These are phyloP conservation scores for Gaeumannomyces tritici DNA, from an alignment of 2,329 filamentous ascomycete genomes.

Conservation along the genomic window DNA sequence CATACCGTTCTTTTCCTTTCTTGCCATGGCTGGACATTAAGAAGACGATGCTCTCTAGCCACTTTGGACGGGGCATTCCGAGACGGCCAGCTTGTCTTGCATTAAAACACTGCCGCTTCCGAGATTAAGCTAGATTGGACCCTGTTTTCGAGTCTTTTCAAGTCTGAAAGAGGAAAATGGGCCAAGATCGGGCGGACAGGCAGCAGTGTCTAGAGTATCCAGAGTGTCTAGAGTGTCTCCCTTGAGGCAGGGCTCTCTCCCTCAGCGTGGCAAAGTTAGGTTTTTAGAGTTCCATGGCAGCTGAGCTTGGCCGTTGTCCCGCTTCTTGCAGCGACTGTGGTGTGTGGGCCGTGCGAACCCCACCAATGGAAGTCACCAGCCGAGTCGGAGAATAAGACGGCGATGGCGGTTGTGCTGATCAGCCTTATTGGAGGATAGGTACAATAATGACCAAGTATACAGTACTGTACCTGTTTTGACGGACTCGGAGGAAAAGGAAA, in stretches of 20 bases:
- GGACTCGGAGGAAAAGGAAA: too few species aligned
- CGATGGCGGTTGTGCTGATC: background rate
- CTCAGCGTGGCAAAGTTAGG: background rate
- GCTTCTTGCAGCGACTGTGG: background rate
- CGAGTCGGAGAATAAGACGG: background rate
- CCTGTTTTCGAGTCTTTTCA: background rate
- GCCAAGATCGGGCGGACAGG: background rate
- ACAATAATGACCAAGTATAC: too few species aligned
- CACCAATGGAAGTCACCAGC: background rate
- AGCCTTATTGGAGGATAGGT: too few species aligned
- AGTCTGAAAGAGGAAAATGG: background rate
- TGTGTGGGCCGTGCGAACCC: background rate
- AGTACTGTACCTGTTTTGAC: too few species aligned
- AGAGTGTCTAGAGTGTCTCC: too few species aligned
- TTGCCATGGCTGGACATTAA: too few species aligned
- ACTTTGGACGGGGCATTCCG: background rate
- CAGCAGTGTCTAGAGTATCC: too few species aligned
- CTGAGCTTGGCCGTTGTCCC: background rate
- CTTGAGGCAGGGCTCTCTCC: too few species aligned
- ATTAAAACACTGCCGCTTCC: background rate
- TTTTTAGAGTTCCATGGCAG: background rate
- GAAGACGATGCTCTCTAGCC: too few species aligned
- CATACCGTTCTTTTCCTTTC: too few species aligned
- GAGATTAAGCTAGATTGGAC: background rate
- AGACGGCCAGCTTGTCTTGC: background rate